Evolutionary conservation across 805 yeast genomes (phyloP).

Genomic region (Starmerella sp.): DNA sequence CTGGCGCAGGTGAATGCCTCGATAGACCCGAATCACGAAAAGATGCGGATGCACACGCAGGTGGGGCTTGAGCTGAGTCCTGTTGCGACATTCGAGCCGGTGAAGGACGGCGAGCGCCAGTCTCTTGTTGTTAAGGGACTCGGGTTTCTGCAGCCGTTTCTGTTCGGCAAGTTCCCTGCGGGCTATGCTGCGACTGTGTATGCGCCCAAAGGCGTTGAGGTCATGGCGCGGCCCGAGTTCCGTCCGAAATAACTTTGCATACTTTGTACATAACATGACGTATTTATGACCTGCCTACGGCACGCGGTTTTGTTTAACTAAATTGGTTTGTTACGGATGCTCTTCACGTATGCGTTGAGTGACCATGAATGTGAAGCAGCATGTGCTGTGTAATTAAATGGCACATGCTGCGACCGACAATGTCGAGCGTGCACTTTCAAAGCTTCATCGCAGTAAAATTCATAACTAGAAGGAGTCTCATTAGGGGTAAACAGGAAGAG

Average conservation of each 20-base stretch:
- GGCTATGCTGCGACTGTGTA: slow-evolving; percentile 22
- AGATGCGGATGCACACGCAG: slow-evolving; percentile 22
- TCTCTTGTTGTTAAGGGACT: slow-evolving; percentile 26
- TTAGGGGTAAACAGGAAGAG: too few relatives aligned
- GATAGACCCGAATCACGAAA: slow-evolving; percentile 16
- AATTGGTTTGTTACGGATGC: too few relatives aligned
- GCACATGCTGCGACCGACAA: too few relatives aligned
- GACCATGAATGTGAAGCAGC: too few relatives aligned
- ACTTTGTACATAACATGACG: background rate
- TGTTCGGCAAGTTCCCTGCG: slow-evolving; percentile 21
- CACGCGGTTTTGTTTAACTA: too few relatives aligned
- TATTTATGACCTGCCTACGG: background rate
- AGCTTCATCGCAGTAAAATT: too few relatives aligned
- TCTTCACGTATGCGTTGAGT: too few relatives aligned
- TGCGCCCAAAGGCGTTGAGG: slow-evolving; percentile 22
- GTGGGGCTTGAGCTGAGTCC: slow-evolving; percentile 5
- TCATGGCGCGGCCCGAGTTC: slow-evolving; percentile 23
- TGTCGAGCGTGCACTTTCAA: too few relatives aligned
- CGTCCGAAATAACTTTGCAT: slow-evolving; percentile 10
- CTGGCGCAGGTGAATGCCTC: slow-evolving; percentile 15
- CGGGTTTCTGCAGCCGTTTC: slow-evolving; percentile 27
- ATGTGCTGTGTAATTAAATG: too few relatives aligned
- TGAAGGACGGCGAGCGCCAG: slow-evolving; percentile 14
- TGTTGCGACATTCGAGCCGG: slow-evolving; percentile 2
- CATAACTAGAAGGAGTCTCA: too few relatives aligned